These are phyloP conservation scores for Drechslerella dactyloides DNA, from an alignment of 2,329 filamentous ascomycete species.

Conservation along the genomic window DNA sequence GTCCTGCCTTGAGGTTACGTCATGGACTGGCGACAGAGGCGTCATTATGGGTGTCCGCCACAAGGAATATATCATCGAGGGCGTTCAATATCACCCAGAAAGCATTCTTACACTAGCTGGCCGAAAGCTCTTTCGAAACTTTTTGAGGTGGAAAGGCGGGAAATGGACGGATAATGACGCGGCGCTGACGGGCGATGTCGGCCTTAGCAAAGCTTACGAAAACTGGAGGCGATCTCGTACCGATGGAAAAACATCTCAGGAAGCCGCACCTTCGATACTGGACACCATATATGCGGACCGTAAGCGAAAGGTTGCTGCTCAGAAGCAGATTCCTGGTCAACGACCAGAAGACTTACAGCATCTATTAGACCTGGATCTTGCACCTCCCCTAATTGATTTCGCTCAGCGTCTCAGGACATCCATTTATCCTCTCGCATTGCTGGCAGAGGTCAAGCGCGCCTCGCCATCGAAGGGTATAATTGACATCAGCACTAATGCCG, in stretches of 20 bases:
- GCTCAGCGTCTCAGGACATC: slow-evolving; percentile 83
- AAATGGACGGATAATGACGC: slow-evolving; percentile 84
- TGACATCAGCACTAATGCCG: slow-evolving; percentile 82
- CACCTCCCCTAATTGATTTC: slow-evolving; percentile 80
- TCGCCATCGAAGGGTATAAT: slow-evolving; percentile 97
- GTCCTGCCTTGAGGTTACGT: slow-evolving; percentile 83
- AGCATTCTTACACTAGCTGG: slow-evolving; percentile 93
- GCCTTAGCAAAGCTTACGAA: slow-evolving; percentile 53
- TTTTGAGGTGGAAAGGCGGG: slow-evolving; percentile 82
- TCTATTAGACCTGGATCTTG: slow-evolving; percentile 80
- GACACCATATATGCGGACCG: slow-evolving; percentile 88
- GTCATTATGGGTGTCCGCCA: slow-evolving; percentile 98
- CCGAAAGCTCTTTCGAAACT: slow-evolving; percentile 88
- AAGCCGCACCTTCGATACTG: slow-evolving; percentile 69
- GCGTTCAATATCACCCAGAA: slow-evolving; percentile 96
- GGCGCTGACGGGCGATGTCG: slow-evolving; percentile 58
- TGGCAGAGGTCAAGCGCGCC: slow-evolving; percentile 96
- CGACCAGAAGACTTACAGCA: slow-evolving; percentile 82
- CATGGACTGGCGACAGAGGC: slow-evolving; percentile 82
- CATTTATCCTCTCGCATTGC: slow-evolving; percentile 66
- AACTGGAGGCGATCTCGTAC: slow-evolving; percentile 39
- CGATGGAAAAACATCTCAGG: slow-evolving; percentile 50
- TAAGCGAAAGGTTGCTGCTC: slow-evolving; percentile 74
- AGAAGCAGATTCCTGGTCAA: slow-evolving; percentile 85
- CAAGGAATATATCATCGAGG: slow-evolving; percentile 88